phyloP scores from a whole-genome alignment of 2,329 filamentous ascomycete species.

The Taxawa tesnikishii region DNA sequence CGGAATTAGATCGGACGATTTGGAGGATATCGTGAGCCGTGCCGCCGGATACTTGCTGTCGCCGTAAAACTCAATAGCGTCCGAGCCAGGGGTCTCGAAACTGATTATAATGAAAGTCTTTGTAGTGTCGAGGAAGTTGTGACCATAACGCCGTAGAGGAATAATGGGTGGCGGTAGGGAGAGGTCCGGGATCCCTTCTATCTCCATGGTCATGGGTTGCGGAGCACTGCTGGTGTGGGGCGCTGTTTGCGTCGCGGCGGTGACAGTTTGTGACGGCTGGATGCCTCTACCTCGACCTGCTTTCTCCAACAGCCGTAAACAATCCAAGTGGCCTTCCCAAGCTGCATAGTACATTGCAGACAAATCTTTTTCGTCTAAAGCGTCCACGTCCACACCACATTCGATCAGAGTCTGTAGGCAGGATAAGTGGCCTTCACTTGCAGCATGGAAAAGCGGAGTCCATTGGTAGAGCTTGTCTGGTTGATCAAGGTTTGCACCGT shows the following conservation, averaged over 20 bases:
- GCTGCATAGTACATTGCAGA: slow-evolving; percentile 97
- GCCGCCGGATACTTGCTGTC: slow-evolving; percentile 93
- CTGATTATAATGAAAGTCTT: slow-evolving; percentile 92
- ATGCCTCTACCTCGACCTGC: slow-evolving; percentile 23
- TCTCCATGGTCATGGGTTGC: slow-evolving; percentile 53
- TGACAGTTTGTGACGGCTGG: slow-evolving; percentile 24
- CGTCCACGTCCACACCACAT: slow-evolving; percentile 63
- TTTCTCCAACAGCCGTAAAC: slow-evolving; percentile 75
- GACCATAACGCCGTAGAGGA: slow-evolving; percentile 82
- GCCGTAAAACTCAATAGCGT: slow-evolving; percentile 90
- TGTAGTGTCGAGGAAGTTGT: slow-evolving; percentile 87
- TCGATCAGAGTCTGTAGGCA: slow-evolving; percentile 74
- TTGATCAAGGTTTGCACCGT: slow-evolving; percentile 83
- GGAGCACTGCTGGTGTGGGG: slow-evolving; percentile 25
- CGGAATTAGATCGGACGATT: slow-evolving; percentile 88
- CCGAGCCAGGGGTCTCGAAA: slow-evolving; percentile 61
- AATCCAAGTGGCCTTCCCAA: slow-evolving; percentile 92
- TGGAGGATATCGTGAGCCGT: slow-evolving; percentile 89
- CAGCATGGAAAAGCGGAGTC: slow-evolving; percentile 93
- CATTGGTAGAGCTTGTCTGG: slow-evolving; percentile 93
- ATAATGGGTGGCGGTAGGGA: slow-evolving; percentile 94
- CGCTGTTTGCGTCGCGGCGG: slow-evolving; percentile 20
- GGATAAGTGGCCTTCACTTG: slow-evolving; percentile 86
- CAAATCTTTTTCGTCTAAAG: slow-evolving; percentile 81
- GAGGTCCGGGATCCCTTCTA: slow-evolving; percentile 81